Evolutionary conservation across 2,329 filamentous ascomycete species (phyloP).

Genomic region (Aureobasidium sp.): DNA sequence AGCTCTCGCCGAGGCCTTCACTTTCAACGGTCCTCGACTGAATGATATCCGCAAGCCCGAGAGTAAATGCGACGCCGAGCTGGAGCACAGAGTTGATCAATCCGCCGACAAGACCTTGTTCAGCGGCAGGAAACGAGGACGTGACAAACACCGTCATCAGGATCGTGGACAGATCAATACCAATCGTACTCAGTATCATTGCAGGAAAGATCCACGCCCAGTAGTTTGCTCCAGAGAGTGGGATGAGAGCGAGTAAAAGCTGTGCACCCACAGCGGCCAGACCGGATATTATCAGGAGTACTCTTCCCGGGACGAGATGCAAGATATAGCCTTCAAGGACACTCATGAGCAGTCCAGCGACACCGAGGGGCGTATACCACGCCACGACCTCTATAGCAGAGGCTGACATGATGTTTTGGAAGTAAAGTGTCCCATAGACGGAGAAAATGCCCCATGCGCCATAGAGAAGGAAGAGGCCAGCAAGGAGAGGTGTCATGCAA

Average conservation of each 20-base stretch:
- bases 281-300: slow-evolving; percentile 57
- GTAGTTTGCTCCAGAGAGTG: slow-evolving; percentile 47
- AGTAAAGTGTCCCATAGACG: slow-evolving; percentile 64
- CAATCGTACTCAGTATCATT: slow-evolving; percentile 63
- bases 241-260: slow-evolving; percentile 59
- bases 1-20: background rate
- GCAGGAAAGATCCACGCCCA: slow-evolving; percentile 69
- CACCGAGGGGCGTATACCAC: slow-evolving; percentile 62
- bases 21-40: slow-evolving; percentile 40
- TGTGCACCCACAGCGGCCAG: slow-evolving; percentile 52
- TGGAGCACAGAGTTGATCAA: slow-evolving; percentile 65
- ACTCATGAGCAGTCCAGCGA: slow-evolving; percentile 61
- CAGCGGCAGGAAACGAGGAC: slow-evolving; percentile 57
- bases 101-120: slow-evolving; percentile 65
- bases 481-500: slow-evolving; percentile 60
- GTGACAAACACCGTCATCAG: slow-evolving; percentile 69
- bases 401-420: slow-evolving; percentile 53
- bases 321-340: slow-evolving; percentile 57
- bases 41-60: slow-evolving; percentile 62
- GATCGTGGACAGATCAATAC: slow-evolving; percentile 69
- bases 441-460: slow-evolving; percentile 62
- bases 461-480: slow-evolving; percentile 59
- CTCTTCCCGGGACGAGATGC: slow-evolving; percentile 56
- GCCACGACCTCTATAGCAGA: slow-evolving; percentile 57
- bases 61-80: slow-evolving; percentile 63